These are phyloP conservation scores for Penicillium diatomitis DNA, from an alignment of 495 filamentous ascomycete genomes.

Conservation along the genomic window DNA sequence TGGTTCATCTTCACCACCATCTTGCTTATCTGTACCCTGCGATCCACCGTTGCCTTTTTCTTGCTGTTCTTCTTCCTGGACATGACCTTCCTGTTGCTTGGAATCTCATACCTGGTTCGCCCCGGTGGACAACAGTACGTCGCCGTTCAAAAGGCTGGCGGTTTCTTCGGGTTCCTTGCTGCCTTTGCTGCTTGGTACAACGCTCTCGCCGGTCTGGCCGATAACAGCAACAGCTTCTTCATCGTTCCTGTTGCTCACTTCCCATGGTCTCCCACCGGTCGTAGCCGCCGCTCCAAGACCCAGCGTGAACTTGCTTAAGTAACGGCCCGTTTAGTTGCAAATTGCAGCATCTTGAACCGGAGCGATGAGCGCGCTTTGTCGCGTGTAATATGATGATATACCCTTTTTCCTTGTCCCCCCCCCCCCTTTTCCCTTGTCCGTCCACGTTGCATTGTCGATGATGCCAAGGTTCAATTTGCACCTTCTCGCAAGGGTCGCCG, in stretches of 20 bases:
- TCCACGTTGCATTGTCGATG: too few species aligned
- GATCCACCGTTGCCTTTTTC: constrained; percentile 96
- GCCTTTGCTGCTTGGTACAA: constrained; percentile 97
- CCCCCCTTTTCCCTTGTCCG: constrained; percentile 1
- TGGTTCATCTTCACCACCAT: constrained; percentile 99
- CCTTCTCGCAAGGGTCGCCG: too few species aligned
- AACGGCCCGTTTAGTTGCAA: neutral
- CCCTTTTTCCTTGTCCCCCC: constrained; percentile 22
- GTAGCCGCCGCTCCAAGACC: constrained; percentile 44
- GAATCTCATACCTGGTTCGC: constrained; percentile 57
- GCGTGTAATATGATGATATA: constrained; percentile 29
- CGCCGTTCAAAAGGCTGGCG: constrained; percentile 65
- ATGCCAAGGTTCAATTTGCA: too few species aligned
- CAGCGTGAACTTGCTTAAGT: constrained; percentile 32
- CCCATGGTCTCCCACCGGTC: constrained; percentile 89
- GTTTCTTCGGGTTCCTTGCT: constrained; percentile 77
- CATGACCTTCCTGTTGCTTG: constrained; percentile 83
- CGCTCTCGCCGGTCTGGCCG: constrained; percentile 88
- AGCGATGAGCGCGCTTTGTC: constrained; percentile 3
- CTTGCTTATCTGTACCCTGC: constrained; percentile 77
- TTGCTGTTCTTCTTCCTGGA: constrained; percentile 89
- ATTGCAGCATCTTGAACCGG: neutral
- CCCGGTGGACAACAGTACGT: constrained; percentile 30
- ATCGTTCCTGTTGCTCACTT: constrained; percentile 90
- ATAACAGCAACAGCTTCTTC: constrained; percentile 88